Evolutionary conservation across 305 asterid genomes (phyloP).

Genomic region (Fraxinus velutina): DNA sequence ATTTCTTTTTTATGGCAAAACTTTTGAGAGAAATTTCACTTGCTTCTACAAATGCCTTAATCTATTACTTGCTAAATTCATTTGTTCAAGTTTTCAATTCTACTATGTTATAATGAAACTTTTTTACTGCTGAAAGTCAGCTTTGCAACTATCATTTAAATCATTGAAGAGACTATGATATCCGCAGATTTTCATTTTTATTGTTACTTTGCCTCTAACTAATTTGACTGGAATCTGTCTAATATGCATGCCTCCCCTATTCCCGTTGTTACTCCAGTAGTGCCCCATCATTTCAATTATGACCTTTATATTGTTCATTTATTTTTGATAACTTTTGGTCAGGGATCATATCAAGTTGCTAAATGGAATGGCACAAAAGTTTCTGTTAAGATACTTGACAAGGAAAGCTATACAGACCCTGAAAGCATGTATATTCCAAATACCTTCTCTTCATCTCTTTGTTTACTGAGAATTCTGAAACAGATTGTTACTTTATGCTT

Average conservation of each 20-base stretch:
- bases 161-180: not conserved
- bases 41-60: not conserved
- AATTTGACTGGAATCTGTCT: not conserved
- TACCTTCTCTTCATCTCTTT: slow-evolving; percentile 17
- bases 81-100: not conserved
- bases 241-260: not conserved
- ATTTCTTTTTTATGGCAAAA: not conserved
- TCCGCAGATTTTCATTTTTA: not conserved
- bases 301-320: slow-evolving; percentile 6
- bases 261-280: not conserved
- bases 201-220: slow-evolving; percentile 2
- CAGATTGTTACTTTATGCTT: not conserved
- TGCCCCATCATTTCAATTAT: not conserved
- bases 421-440: slow-evolving; percentile 57
- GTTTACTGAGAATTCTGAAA: not conserved
- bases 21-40: not conserved
- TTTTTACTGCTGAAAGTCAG: not conserved
- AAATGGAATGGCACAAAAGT: slow-evolving; percentile 98
- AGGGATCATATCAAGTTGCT: slow-evolving; percentile 96
- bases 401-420: slow-evolving; percentile 71
- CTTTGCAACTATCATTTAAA: not conserved
- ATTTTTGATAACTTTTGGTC: slow-evolving; percentile 24
- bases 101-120: not conserved
- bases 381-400: slow-evolving; percentile 93
- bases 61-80: not conserved